A percentile compares a stretch with the other conserved stretches of the same genome.
Evolutionary conservation across 352 stramenopile species (phyloP).

Genomic region (Phytophthora niederhauseri): DNA sequence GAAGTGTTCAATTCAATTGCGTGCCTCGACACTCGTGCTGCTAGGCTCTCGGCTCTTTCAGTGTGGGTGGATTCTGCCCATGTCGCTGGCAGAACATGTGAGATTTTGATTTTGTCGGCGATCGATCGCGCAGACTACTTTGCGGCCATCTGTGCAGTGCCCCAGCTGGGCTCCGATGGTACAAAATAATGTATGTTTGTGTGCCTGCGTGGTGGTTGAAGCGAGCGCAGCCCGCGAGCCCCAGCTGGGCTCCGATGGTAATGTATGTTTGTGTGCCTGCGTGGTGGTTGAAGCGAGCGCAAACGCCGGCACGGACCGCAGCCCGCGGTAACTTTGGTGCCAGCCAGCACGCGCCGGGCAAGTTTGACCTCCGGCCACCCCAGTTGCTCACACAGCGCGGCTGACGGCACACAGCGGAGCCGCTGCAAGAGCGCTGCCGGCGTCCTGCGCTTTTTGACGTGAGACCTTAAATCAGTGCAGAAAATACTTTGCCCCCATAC

Average conservation of each 20-base stretch:
- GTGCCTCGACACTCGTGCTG: not conserved
- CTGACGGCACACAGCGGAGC: not conserved
- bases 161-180: not conserved
- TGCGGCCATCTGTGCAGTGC: not conserved
- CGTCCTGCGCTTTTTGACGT: not conserved
- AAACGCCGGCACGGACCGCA: not conserved
- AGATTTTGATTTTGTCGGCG: not conserved
- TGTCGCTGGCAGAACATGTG: conserved; percentile 4
- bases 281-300: not conserved
- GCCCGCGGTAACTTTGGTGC: not conserved
- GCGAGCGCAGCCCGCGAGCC: no score
- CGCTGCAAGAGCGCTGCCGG: no score
- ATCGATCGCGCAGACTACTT: no score
- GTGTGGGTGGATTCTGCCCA: conserved; percentile 6
- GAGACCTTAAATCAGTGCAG: not conserved
- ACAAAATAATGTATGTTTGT: not conserved
- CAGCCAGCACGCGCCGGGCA: not conserved
- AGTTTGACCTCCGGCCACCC: not conserved
- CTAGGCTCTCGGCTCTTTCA: not conserved
- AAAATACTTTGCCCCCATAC: not conserved
- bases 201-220: not conserved
- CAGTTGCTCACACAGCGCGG: not conserved
- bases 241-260: not conserved
- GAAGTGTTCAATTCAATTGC: conserved; percentile 9
- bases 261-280: not conserved